Conservation (phyloP, 176 grass and related monocot genomes). For the Pontederia crassipes region DNA sequence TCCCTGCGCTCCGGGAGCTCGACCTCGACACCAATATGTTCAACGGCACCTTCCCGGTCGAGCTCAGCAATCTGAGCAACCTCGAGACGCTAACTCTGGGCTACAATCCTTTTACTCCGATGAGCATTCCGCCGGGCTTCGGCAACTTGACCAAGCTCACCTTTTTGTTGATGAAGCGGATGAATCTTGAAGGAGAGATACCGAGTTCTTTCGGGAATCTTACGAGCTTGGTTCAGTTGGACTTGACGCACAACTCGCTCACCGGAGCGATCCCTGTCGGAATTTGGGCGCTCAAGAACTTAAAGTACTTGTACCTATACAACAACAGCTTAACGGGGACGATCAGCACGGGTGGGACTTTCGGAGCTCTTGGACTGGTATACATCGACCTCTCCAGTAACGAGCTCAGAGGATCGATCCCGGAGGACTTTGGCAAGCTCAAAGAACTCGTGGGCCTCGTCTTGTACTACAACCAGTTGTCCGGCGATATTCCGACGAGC, state of each 20-base stretch:
- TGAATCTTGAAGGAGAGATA: conserved; percentile 8
- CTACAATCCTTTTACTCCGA: background rate
- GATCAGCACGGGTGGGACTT: conserved; percentile 6
- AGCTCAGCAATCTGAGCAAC: background rate
- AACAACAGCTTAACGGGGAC: background rate
- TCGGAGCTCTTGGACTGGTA: conserved; percentile 3
- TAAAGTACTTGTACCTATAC: background rate
- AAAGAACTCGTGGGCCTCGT: background rate
- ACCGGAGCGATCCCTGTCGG: conserved; percentile 3
- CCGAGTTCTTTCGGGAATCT: conserved; percentile 1
- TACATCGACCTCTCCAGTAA: conserved; percentile 17
- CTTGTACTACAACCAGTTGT: conserved; percentile 11
- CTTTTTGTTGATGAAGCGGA: background rate
- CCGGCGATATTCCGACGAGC: conserved; percentile 11
- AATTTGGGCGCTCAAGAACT: background rate
- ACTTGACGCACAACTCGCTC: background rate
- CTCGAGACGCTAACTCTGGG: background rate
- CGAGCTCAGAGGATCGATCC: conserved; percentile 16
- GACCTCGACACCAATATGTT: conserved; percentile 9
- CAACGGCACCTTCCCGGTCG: conserved; percentile 1
- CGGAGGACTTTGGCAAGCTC: conserved; percentile 13
- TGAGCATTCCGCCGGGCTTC: conserved; percentile 6
- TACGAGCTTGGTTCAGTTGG: background rate
- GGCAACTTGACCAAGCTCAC: conserved; percentile 5
- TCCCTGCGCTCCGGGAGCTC: background rate